Evolutionary conservation across 2,329 filamentous ascomycete species (phyloP).

Genomic region (Colletotrichum echinochloae): DNA sequence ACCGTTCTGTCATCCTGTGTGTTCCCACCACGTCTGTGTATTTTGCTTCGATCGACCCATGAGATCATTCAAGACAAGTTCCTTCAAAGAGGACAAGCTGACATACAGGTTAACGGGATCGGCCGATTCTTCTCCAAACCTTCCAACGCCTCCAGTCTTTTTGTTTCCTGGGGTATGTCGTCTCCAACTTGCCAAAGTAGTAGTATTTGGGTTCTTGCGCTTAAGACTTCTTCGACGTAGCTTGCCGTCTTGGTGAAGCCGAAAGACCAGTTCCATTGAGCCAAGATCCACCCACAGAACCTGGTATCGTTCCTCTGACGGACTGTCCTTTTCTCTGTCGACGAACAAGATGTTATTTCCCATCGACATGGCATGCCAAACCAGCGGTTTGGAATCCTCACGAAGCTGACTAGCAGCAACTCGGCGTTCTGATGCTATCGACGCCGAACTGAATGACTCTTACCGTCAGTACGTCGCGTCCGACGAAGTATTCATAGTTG

Average conservation of each 20-base stretch:
- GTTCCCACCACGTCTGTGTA: not conserved
- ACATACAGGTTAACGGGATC: not conserved
- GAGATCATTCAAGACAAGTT: not conserved
- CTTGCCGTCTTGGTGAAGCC: not conserved
- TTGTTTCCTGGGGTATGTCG: no score
- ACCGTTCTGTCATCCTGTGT: not conserved
- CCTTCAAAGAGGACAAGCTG: no score
- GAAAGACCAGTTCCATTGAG: not conserved
- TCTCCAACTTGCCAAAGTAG: not conserved
- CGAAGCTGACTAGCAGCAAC: not conserved
- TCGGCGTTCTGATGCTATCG: not conserved
- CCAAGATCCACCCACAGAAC: not conserved
- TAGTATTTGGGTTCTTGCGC: not conserved
- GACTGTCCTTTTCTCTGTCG: not conserved
- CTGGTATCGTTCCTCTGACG: not conserved
- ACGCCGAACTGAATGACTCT: no score
- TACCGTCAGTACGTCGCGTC: not conserved
- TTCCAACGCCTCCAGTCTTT: not conserved
- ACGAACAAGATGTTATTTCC: not conserved
- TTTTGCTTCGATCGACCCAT: not conserved
- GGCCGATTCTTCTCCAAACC: not conserved
- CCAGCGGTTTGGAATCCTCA: not conserved
- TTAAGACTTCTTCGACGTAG: not conserved
- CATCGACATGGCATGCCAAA: not conserved
- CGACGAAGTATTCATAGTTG: no score